These are phyloP conservation scores for Ramaria sp. DNA, from an alignment of 768 basidiomycete genomes.

Conservation along the genomic window DNA sequence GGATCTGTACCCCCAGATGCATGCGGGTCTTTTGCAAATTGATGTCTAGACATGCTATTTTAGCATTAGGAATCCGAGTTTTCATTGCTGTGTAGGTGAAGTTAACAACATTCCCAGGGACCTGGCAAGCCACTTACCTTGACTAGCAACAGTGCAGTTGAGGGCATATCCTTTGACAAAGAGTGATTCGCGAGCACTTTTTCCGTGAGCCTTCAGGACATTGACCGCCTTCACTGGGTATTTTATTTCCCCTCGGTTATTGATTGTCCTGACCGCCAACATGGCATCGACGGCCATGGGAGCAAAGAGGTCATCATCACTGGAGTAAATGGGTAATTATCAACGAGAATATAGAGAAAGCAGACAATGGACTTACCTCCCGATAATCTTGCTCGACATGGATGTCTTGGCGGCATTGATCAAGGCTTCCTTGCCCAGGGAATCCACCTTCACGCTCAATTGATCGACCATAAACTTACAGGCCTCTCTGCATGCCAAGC, in stretches of 20 bases:
- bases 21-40: slow-evolving; percentile 94
- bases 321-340: slow-evolving; percentile 21
- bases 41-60: slow-evolving; percentile 98
- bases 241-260: slow-evolving; percentile 89
- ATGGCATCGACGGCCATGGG: slow-evolving; percentile 99
- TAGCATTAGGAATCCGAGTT: slow-evolving; percentile 83
- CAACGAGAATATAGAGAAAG: background rate
- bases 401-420: slow-evolving; percentile 96
- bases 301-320: slow-evolving; percentile 95
- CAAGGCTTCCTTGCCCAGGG: slow-evolving; percentile 83
- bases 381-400: slow-evolving; percentile 98
- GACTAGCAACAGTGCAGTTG: slow-evolving; percentile 97
- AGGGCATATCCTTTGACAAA: slow-evolving; percentile 95
- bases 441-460: slow-evolving; percentile 87
- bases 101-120: background rate
- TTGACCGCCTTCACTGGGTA: slow-evolving; percentile 99
- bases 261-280: slow-evolving; percentile 92
- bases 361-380: slow-evolving; percentile 55
- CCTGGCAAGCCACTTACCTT: slow-evolving; percentile 49
- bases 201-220: slow-evolving; percentile 93
- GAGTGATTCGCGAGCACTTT: slow-evolving; percentile 88
- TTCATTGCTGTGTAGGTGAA: slow-evolving; percentile 72
- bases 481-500: slow-evolving; percentile 93
- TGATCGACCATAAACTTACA: slow-evolving; percentile 98
- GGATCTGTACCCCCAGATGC: slow-evolving; percentile 96